Base-by-base conservation (phyloP, 140 eudicot species). In the Oenanthe javanica region DNA sequence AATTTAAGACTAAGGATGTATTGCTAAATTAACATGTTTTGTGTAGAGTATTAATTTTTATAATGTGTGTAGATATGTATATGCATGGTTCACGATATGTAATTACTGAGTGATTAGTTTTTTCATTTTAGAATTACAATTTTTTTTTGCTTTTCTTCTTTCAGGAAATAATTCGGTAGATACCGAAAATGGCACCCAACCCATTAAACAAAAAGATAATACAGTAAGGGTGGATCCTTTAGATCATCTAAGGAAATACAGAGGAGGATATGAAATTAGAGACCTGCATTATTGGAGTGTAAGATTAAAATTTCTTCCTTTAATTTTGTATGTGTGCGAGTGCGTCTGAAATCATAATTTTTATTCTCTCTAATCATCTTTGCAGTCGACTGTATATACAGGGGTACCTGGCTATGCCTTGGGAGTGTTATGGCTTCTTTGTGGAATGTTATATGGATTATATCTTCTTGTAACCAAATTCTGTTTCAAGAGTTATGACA, bases 251-350 rank as follows among this genome's bases (percentile, higher is more conserved):
- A 89, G 45, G 81, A 89, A 89, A 80, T 94, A 94, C 81, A 87
- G 85, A 82, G 98, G 95, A 66, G 96, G 97, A 52, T 94, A 89
- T 80, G 90, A 94, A 81, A 88, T 94, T 72, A 92, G 90, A 72
- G 89, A 94, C 82, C 77, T 82, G 77, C 97, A 94, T 82, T 94
- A 94, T 42, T 94, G 98, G 98, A 92, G 96, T 86, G 98, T 94
- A 87, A 89, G 98, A 83, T 73, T 36, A 27, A 43, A 27, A 50
- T 19, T 43, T 77, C 69, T 59, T 42, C 69, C 78, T 79, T 38
- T 47, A 21, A 64, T 13, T 46, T 36, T 2, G 31, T 46, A 2
- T 75, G 45, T 21, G 9, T 48, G 66, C 43, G 21, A 19, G 27
- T 59, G 71, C 15, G 27, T 55, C 5, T 25, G 31, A 19, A 67